These are phyloP conservation scores for Neurospora cerealis DNA, from an alignment of 495 filamentous ascomycete species.

Conservation along the genomic window DNA sequence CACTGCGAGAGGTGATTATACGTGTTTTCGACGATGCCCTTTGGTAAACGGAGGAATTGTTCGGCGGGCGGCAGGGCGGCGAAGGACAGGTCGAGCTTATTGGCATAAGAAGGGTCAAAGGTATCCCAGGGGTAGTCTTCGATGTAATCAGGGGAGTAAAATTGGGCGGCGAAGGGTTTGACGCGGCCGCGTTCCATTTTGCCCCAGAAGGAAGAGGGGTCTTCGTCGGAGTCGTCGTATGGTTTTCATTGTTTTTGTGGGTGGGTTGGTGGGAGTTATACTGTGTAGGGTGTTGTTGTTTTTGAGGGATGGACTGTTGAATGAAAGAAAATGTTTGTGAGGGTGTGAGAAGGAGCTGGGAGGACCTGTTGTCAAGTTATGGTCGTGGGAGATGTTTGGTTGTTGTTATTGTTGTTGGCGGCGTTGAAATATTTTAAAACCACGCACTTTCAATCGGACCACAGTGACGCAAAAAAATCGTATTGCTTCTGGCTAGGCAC, in stretches of 20 bases:
- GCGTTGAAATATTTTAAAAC: not conserved
- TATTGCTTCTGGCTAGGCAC: not conserved
- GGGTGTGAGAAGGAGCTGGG: not conserved
- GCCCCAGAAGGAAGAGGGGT: not conserved
- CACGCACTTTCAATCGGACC: not conserved
- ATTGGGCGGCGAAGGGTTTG: not conserved
- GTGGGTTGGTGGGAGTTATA: not conserved
- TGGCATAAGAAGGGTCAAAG: not conserved
- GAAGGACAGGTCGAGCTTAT: not conserved
- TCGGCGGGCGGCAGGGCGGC: not conserved
- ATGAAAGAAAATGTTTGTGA: not conserved
- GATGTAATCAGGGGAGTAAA: not conserved
- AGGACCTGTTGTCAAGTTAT: not conserved
- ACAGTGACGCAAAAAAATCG: not conserved
- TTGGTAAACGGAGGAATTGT: not conserved
- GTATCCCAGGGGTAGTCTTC: not conserved
- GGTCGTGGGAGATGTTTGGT: not conserved
- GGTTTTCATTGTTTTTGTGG: not conserved
- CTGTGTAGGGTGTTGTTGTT: not conserved
- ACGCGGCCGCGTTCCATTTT: not conserved
- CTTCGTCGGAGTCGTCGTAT: not conserved
- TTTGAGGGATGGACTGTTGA: not conserved
- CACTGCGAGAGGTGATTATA: fast-evolving
- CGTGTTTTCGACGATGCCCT: not conserved
- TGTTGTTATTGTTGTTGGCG: not conserved